Evolutionary conservation across 768 basidiomycete genomes (phyloP).

Genomic region (Austroboletus eburneus): DNA sequence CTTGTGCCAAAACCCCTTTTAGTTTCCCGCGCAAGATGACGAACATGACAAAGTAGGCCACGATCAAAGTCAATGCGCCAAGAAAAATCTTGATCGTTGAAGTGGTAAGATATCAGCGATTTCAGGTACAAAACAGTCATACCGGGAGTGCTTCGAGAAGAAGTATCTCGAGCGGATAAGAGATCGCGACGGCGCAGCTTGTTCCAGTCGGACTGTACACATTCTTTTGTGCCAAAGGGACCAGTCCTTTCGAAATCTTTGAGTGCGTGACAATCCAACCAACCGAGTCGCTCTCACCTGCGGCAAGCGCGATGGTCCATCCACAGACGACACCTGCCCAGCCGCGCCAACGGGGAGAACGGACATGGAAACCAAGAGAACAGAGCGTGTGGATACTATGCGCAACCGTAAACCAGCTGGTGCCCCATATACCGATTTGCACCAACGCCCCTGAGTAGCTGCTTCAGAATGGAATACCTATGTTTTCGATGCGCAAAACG

Average conservation of each 20-base stretch:
- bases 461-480: not conserved
- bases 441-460: slow-evolving; percentile 44
- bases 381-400: slow-evolving; percentile 68
- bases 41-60: slow-evolving; percentile 60
- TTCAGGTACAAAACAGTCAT: slow-evolving; percentile 13
- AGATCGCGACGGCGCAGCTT: slow-evolving; percentile 47
- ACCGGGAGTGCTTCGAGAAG: slow-evolving; percentile 63
- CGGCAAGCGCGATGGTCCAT: slow-evolving; percentile 46
- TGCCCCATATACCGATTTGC: slow-evolving; percentile 59
- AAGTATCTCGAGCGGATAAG: slow-evolving; percentile 42
- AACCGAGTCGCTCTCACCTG: slow-evolving; percentile 41
- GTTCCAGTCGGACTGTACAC: slow-evolving; percentile 52
- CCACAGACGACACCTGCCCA: slow-evolving; percentile 42
- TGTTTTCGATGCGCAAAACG: not conserved
- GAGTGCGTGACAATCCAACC: not conserved
- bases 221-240: slow-evolving; percentile 34
- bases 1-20: slow-evolving; percentile 46
- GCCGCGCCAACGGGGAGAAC: slow-evolving; percentile 48
- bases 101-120: not conserved
- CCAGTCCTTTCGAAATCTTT: slow-evolving; percentile 27
- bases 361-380: slow-evolving; percentile 55
- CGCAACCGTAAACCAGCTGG: slow-evolving; percentile 59
- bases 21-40: slow-evolving; percentile 58
- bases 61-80: slow-evolving; percentile 49
- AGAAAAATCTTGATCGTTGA: slow-evolving; percentile 47